A percentile compares a stretch with the other conserved stretches of the same genome.
These are phyloP conservation scores for Euphorbia tirucalli DNA, from an alignment of 345 rosid species.

Conservation along the genomic window DNA sequence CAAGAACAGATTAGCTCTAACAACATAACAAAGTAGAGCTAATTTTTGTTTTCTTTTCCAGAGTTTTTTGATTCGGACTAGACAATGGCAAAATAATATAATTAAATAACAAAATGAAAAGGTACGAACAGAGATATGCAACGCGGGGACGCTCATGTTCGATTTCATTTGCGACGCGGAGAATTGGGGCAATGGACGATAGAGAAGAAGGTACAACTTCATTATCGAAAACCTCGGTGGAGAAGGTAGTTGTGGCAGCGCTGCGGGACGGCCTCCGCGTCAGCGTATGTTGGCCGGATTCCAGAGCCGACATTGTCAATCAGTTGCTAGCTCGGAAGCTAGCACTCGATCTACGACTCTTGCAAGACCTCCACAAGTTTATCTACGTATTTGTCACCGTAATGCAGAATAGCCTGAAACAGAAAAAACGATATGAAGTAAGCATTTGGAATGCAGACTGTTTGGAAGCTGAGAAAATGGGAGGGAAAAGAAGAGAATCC, in stretches of 20 bases:
- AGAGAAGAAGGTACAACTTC: slow-evolving; percentile 94
- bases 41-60: too few relatives aligned
- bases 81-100: not conserved
- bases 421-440: too few relatives aligned
- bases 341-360: slow-evolving; percentile 24
- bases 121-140: slow-evolving; percentile 79
- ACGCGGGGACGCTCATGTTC: slow-evolving; percentile 96
- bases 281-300: slow-evolving; percentile 49
- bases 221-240: slow-evolving; percentile 89
- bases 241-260: slow-evolving; percentile 80
- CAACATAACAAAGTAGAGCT: too few relatives aligned
- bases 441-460: too few relatives aligned
- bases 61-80: too few relatives aligned
- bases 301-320: slow-evolving; percentile 29
- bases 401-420: too few relatives aligned
- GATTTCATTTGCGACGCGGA: slow-evolving; percentile 85
- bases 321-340: slow-evolving; percentile 12
- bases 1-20: too few relatives aligned
- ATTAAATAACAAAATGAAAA: not conserved
- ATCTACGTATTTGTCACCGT: not conserved
- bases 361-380: not conserved
- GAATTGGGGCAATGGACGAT: slow-evolving; percentile 75
- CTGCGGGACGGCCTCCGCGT: slow-evolving; percentile 85
- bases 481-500: too few relatives aligned
- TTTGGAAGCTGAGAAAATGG: too few relatives aligned